These are phyloP conservation scores for Aspergillus tanneri DNA, from an alignment of 2,329 filamentous ascomycete species.

Conservation along the genomic window DNA sequence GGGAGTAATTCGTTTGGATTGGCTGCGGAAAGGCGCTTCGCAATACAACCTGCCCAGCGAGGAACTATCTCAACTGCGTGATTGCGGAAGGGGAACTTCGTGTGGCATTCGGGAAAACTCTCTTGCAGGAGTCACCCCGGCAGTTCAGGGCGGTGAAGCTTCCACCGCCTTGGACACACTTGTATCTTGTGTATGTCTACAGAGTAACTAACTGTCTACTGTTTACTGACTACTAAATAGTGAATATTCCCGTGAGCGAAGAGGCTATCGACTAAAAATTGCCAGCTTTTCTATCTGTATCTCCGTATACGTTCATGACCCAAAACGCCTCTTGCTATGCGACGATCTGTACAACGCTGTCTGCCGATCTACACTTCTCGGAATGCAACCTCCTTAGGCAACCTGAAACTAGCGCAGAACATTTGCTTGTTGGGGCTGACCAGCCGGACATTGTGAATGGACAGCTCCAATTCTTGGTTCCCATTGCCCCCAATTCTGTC, in stretches of 20 bases:
- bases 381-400: conserved; percentile 83
- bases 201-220: no score
- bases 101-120: not conserved
- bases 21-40: conserved; percentile 23
- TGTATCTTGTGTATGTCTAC: no score
- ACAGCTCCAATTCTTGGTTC: conserved; percentile 60
- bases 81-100: conserved; percentile 5
- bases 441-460: conserved; percentile 69
- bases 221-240: no score
- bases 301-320: conserved; percentile 9
- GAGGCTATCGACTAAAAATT: conserved; percentile 15
- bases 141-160: conserved; percentile 22
- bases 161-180: not conserved
- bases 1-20: conserved; percentile 4
- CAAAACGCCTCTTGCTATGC: conserved; percentile 20
- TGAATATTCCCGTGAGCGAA: not conserved
- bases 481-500: conserved; percentile 50
- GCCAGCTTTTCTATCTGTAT: conserved; percentile 19
- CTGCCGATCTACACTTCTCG: conserved; percentile 22
- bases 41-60: no score
- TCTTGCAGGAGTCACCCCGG: conserved; percentile 2
- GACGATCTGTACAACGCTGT: not conserved
- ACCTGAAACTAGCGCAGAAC: conserved; percentile 90
- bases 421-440: conserved; percentile 93
- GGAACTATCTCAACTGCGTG: not conserved